These are phyloP conservation scores for Cyamopsis tetragonoloba DNA, from an alignment of 306 rosid species.

Conservation along the genomic window DNA sequence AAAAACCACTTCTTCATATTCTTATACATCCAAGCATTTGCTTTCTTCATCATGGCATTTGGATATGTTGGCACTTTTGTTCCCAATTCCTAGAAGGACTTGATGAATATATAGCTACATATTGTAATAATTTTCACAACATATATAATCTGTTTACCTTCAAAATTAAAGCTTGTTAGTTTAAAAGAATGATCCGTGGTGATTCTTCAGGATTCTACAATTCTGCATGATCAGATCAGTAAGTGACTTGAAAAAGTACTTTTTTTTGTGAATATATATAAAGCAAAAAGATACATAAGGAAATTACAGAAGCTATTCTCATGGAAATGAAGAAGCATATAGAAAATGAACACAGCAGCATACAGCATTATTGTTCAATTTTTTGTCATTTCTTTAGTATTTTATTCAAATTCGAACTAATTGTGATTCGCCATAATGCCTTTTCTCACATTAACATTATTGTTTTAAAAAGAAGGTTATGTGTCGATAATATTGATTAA, in stretches of 20 bases:
- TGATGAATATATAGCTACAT: conserved; percentile 12
- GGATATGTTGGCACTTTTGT: conserved; percentile 82
- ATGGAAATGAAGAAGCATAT: conserved; percentile 3
- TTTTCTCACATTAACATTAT: too few relatives aligned
- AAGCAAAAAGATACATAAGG: conserved; percentile 19
- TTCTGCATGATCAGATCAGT: conserved; percentile 33
- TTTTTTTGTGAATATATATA: conserved; percentile 38
- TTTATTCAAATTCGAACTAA: too few relatives aligned
- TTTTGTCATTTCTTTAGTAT: too few relatives aligned
- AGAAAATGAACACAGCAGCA: neutral
- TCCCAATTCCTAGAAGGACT: conserved; percentile 49
- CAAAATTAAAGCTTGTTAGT: conserved; percentile 19
- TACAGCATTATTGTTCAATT: neutral
- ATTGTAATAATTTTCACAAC: conserved; percentile 12
- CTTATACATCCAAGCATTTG: conserved; percentile 61
- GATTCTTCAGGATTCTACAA: conserved; percentile 34
- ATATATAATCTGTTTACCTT: conserved; percentile 2
- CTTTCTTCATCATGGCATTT: conserved; percentile 70
- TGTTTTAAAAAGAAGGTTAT: too few relatives aligned
- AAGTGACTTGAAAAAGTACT: conserved; percentile 10
- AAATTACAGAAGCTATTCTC: conserved; percentile 23
- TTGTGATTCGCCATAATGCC: too few relatives aligned
- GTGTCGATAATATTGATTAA: too few relatives aligned
- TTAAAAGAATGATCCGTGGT: conserved; percentile 14
- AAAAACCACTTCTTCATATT: conserved; percentile 60